Conservation (phyloP, 1,284 basidiomycete species). For the Cutaneotrichosporon cutaneum region DNA sequence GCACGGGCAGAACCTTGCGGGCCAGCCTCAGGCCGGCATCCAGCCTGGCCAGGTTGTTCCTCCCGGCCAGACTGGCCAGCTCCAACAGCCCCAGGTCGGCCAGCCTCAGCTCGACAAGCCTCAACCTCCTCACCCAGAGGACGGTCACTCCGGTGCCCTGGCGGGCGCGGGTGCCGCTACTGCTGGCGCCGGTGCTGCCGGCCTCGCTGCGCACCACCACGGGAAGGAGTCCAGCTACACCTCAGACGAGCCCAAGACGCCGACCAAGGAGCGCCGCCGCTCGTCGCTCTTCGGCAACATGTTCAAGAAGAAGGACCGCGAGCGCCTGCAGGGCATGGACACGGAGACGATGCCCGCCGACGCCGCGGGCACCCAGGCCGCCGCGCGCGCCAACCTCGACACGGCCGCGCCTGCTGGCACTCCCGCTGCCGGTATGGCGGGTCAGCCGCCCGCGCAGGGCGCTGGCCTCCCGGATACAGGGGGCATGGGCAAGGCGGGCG, state of each 20-base stretch:
- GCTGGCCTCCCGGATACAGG: neutral
- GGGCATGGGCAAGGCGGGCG: neutral
- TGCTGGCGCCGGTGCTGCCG: neutral
- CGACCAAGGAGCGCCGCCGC: slow-evolving; percentile 14
- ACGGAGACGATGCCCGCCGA: slow-evolving; percentile 6
- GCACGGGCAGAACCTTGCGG: neutral
- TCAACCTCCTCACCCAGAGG: neutral
- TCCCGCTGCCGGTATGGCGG: neutral
- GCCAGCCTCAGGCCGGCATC: neutral
- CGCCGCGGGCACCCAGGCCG: slow-evolving; percentile 2
- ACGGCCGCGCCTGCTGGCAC: too few species aligned
- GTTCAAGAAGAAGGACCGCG: slow-evolving; percentile 16
- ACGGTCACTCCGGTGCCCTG: neutral
- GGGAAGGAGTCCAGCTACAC: neutral
- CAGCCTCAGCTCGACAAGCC: neutral
- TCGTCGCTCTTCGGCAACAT: slow-evolving; percentile 12
- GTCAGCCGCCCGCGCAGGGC: too few species aligned
- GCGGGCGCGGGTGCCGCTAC: neutral
- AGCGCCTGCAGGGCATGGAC: slow-evolving; percentile 5
- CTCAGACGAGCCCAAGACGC: slow-evolving; percentile 3
- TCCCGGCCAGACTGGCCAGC: neutral
- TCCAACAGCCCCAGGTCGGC: neutral
- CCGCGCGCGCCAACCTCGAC: slow-evolving; percentile 2
- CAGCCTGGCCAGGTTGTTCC: neutral
- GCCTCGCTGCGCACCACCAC: neutral